These are phyloP conservation scores for Debaryomycetaceae sp. DNA, from an alignment of 1,139 yeast genomes.

Conservation along the genomic window DNA sequence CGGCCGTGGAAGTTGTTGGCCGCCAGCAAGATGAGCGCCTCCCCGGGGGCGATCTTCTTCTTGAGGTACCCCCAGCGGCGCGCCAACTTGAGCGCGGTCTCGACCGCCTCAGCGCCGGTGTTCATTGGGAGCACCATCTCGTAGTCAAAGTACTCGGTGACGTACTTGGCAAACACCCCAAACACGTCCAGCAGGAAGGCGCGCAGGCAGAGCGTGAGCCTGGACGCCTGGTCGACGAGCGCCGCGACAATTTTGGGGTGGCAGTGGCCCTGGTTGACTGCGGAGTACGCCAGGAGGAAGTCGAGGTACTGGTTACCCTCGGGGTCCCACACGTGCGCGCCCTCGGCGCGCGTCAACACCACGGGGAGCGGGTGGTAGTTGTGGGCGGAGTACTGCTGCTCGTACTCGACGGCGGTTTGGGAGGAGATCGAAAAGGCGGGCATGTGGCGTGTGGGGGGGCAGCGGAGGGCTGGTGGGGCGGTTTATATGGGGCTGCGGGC, in stretches of 20 bases:
- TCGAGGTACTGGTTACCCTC: slow-evolving; percentile 88
- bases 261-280: slow-evolving; percentile 98
- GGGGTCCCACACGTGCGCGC: slow-evolving; percentile 98
- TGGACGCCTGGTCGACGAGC: slow-evolving; percentile 79
- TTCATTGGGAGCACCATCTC: slow-evolving; percentile 97
- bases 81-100: slow-evolving; percentile 88
- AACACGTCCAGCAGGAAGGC: slow-evolving; percentile 91
- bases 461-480: too few species aligned
- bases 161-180: slow-evolving; percentile 81
- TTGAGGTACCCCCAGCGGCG: slow-evolving; percentile 95
- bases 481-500: too few species aligned
- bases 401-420: slow-evolving; percentile 61
- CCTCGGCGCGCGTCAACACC: slow-evolving; percentile 78
- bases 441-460: too few species aligned
- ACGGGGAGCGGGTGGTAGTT: slow-evolving; percentile 97
- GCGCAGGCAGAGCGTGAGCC: slow-evolving; percentile 80
- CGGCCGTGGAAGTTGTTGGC: slow-evolving; percentile 93
- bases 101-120: slow-evolving; percentile 99
- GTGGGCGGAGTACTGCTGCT: slow-evolving; percentile 84
- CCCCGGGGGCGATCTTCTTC: slow-evolving; percentile 76
- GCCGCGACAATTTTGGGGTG: slow-evolving; percentile 91
- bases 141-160: slow-evolving; percentile 84
- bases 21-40: slow-evolving; percentile 86
- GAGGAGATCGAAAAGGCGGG: slow-evolving; percentile 50
- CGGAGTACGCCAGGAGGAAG: slow-evolving; percentile 89